These are phyloP conservation scores for Apiospora pterosperma DNA, from an alignment of 2,329 filamentous ascomycete genomes.

Conservation along the genomic window DNA sequence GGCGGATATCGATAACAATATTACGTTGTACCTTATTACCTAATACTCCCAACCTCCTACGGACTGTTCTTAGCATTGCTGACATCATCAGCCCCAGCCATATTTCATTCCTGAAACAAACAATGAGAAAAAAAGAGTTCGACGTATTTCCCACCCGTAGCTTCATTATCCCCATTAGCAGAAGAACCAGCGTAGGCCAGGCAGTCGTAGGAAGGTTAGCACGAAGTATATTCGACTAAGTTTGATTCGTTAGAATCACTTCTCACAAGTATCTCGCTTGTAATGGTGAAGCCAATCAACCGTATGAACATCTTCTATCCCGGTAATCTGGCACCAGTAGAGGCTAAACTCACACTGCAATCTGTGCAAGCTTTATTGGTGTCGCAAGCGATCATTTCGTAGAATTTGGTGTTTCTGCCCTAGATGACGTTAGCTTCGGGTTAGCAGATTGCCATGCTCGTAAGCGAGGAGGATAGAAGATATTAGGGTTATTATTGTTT, in stretches of 20 bases:
- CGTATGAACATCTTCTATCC: neutral
- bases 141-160: neutral
- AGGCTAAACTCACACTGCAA: neutral
- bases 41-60: neutral
- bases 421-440: neutral
- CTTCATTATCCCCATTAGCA: neutral
- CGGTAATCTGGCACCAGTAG: neutral
- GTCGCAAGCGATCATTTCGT: neutral
- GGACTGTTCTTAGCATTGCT: neutral
- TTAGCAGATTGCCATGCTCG: neutral
- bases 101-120: neutral
- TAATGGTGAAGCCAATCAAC: neutral
- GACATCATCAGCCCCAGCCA: neutral
- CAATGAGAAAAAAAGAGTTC: neutral
- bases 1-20: neutral
- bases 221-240: neutral
- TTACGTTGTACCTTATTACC: neutral
- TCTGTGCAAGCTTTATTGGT: conserved; percentile 3
- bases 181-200: neutral
- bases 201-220: neutral
- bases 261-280: neutral
- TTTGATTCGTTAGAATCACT: conserved; percentile 5
- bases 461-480: neutral
- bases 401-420: neutral
- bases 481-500: neutral